Evolutionary conservation across 1,284 basidiomycete species (phyloP).

Genomic region (Coriolopsis trogii): DNA sequence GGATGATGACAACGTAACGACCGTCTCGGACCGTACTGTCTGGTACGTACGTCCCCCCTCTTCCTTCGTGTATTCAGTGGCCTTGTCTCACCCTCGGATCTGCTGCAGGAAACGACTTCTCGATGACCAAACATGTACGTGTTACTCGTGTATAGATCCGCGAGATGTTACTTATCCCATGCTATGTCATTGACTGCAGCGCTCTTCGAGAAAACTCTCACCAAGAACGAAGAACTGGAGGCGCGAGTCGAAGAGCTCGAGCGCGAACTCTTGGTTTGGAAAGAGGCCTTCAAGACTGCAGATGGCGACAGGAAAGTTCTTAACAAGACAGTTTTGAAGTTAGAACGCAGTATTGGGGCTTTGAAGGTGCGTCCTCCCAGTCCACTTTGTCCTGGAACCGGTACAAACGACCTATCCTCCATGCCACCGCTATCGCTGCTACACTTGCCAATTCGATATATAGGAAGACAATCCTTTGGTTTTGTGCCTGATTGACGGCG

Average conservation of each 20-base stretch:
- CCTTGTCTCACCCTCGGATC: slow-evolving; percentile 3
- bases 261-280: slow-evolving; percentile 43
- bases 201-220: slow-evolving; percentile 36
- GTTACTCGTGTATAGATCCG: not conserved
- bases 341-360: slow-evolving; percentile 40
- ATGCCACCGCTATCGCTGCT: not conserved
- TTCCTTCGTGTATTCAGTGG: not conserved
- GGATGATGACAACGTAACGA: slow-evolving; percentile 27
- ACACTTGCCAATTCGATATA: no score
- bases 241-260: slow-evolving; percentile 39
- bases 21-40: slow-evolving; percentile 22
- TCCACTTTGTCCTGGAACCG: not conserved
- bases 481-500: slow-evolving; percentile 48
- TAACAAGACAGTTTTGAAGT: slow-evolving; percentile 30
- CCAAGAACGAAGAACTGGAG: slow-evolving; percentile 36
- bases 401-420: not conserved
- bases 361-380: slow-evolving; percentile 33
- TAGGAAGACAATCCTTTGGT: slow-evolving; percentile 45
- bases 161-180: slow-evolving; percentile 1
- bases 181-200: slow-evolving; percentile 17
- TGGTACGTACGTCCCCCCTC: slow-evolving; percentile 19
- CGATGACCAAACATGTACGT: slow-evolving; percentile 35
- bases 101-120: slow-evolving; percentile 34
- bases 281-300: slow-evolving; percentile 37
- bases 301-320: slow-evolving; percentile 37